phyloP scores from a whole-genome alignment of 768 basidiomycete genomes.

The Lentinula sp. region DNA sequence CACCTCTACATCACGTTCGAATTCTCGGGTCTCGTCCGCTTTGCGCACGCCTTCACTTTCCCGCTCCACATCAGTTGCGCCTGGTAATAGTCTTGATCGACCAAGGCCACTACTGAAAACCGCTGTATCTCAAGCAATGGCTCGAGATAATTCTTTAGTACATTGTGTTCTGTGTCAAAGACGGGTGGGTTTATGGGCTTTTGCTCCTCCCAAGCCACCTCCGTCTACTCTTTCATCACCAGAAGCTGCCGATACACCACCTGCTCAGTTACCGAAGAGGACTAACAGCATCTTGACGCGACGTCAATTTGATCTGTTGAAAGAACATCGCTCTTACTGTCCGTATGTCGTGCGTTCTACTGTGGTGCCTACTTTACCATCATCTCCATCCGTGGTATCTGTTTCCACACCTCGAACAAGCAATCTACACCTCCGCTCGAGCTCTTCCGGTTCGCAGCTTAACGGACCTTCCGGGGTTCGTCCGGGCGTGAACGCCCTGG shows the following conservation, averaged over 20 bases:
- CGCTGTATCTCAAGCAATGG: neutral
- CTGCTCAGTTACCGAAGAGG: slow-evolving; percentile 15
- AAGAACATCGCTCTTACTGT: slow-evolving; percentile 81
- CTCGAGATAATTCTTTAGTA: slow-evolving; percentile 46
- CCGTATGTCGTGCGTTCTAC: slow-evolving; percentile 78
- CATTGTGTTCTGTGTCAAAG: slow-evolving; percentile 70
- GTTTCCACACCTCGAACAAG: slow-evolving; percentile 6
- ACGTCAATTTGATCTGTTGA: slow-evolving; percentile 65
- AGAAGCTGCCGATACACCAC: slow-evolving; percentile 3
- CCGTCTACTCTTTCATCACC: neutral
- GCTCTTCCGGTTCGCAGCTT: slow-evolving; percentile 23
- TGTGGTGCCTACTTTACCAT: slow-evolving; percentile 49
- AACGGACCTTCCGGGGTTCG: slow-evolving; percentile 16
- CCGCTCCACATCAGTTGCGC: slow-evolving; percentile 24
- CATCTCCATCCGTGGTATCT: slow-evolving; percentile 20
- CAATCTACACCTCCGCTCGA: slow-evolving; percentile 15
- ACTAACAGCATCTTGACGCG: slow-evolving; percentile 10
- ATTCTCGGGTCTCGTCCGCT: slow-evolving; percentile 18
- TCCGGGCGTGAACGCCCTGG: slow-evolving; percentile 27
- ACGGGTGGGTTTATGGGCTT: slow-evolving; percentile 77
- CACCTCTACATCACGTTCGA: slow-evolving; percentile 22
- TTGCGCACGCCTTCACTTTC: slow-evolving; percentile 25
- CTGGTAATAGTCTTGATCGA: slow-evolving; percentile 3
- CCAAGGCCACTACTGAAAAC: slow-evolving; percentile 1
- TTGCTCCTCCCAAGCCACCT: slow-evolving; percentile 26